phyloP scores from a whole-genome alignment of 139 green algal species.

The Auxenochlorella pyrenoidosa region DNA sequence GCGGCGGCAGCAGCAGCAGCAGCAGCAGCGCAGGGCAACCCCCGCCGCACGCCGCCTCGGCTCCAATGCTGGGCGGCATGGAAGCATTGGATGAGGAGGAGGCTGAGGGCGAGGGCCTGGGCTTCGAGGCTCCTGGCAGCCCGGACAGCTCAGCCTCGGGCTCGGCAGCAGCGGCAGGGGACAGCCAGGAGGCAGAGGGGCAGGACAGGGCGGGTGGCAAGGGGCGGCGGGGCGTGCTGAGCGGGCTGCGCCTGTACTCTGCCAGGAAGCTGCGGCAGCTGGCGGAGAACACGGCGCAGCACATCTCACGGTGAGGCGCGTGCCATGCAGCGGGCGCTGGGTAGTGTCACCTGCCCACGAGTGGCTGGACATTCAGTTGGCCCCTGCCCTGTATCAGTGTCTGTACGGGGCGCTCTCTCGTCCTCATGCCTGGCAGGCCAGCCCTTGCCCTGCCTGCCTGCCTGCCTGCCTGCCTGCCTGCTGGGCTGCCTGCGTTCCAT shows the following conservation, averaged over 20 bases:
- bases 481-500: background rate
- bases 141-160: background rate
- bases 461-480: too few relatives aligned
- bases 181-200: background rate
- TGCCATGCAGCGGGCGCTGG: too few relatives aligned
- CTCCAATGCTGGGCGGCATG: background rate
- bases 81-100: background rate
- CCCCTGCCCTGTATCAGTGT: background rate
- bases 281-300: slow-evolving; percentile 44
- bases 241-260: slow-evolving; percentile 18
- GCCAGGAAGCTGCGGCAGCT: slow-evolving; percentile 38
- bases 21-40: background rate
- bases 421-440: background rate
- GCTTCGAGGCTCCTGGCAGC: background rate
- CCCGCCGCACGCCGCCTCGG: background rate
- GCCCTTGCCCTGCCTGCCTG: background rate
- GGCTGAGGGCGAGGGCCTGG: background rate
- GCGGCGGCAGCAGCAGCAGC: background rate
- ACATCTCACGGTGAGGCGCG: slow-evolving; percentile 26
- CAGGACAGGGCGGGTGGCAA: background rate
- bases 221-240: background rate
- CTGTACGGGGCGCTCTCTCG: background rate
- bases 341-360: background rate
- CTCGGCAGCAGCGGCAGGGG: background rate
- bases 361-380: background rate